Percentiles rank a stretch among this genome's conserved stretches.
These are phyloP conservation scores for Apium graveolens DNA, from an alignment of 129 eudicot genomes.

Conservation along the genomic window DNA sequence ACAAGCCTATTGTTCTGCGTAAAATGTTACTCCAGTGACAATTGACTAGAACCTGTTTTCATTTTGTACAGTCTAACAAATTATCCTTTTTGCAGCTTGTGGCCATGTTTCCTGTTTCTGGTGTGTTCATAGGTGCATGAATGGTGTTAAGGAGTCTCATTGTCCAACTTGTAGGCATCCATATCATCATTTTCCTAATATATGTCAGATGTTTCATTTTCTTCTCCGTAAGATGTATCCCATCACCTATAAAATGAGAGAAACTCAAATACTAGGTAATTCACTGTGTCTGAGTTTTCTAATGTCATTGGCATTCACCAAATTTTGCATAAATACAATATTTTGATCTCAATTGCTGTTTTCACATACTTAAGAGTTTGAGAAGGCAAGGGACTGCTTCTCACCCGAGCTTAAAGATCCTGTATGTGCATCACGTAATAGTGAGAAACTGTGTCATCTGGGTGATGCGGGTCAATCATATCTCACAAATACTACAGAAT, in stretches of 20 bases:
- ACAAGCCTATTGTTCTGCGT: slow-evolving; percentile 78
- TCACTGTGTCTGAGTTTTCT: background rate
- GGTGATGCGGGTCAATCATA: slow-evolving; percentile 15
- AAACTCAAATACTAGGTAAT: slow-evolving; percentile 40
- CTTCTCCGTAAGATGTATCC: slow-evolving; percentile 65
- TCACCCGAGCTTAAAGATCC: slow-evolving; percentile 45
- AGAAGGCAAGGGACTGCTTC: slow-evolving; percentile 26
- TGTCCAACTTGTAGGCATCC: slow-evolving; percentile 64
- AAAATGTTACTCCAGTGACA: slow-evolving; percentile 12
- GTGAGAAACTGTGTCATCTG: slow-evolving; percentile 17
- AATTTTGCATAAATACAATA: background rate
- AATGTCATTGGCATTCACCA: background rate
- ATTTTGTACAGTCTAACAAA: background rate
- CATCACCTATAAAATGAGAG: slow-evolving; percentile 47
- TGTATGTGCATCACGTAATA: slow-evolving; percentile 15
- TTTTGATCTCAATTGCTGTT: slow-evolving; percentile 10
- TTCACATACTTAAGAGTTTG: slow-evolving; percentile 38
- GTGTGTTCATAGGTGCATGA: slow-evolving; percentile 68
- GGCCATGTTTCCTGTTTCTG: slow-evolving; percentile 75
- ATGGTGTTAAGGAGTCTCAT: slow-evolving; percentile 32
- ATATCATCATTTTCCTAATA: slow-evolving; percentile 66
- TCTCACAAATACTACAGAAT: slow-evolving; percentile 12
- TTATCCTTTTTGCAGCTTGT: slow-evolving; percentile 47
- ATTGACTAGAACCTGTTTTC: background rate
- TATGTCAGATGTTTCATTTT: slow-evolving; percentile 61